phyloP scores from a whole-genome alignment of 768 basidiomycete species.

The Boletus huronensis region DNA sequence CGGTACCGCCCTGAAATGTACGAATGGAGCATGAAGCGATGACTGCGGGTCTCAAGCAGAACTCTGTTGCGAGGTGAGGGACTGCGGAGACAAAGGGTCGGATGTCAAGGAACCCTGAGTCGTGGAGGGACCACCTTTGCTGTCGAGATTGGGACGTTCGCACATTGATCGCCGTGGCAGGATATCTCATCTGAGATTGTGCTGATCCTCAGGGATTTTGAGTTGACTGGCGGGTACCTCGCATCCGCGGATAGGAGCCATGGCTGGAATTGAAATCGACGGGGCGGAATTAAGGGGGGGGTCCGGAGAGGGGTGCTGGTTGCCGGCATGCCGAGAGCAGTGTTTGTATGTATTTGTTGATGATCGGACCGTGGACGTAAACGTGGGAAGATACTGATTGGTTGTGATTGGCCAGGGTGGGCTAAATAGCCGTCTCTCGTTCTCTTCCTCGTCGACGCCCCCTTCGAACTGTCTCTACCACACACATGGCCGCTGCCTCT shows the following conservation, averaged over 20 bases:
- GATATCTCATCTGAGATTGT: too few species aligned
- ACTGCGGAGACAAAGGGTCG: neutral
- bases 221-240: neutral
- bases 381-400: constrained; percentile 21
- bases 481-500: constrained; percentile 35
- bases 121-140: too few species aligned
- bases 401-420: constrained; percentile 18
- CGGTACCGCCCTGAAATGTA: neutral
- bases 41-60: too few species aligned
- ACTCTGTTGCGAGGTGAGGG: too few species aligned
- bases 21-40: neutral
- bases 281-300: neutral
- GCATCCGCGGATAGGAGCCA: neutral
- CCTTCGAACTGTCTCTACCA: neutral
- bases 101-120: too few species aligned
- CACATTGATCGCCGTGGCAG: neutral
- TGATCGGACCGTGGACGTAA: constrained; percentile 31
- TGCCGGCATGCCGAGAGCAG: constrained; percentile 25
- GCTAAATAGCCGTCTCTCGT: constrained; percentile 28
- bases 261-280: too few species aligned
- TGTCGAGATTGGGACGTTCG: too few species aligned
- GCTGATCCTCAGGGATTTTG: neutral
- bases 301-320: neutral
- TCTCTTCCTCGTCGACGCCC: constrained; percentile 6
- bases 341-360: constrained; percentile 20